Percentiles rank a stretch among this genome's conserved stretches.
These are phyloP conservation scores for Westerdykella sp. DNA, from an alignment of 2,329 filamentous ascomycete species.

Conservation along the genomic window DNA sequence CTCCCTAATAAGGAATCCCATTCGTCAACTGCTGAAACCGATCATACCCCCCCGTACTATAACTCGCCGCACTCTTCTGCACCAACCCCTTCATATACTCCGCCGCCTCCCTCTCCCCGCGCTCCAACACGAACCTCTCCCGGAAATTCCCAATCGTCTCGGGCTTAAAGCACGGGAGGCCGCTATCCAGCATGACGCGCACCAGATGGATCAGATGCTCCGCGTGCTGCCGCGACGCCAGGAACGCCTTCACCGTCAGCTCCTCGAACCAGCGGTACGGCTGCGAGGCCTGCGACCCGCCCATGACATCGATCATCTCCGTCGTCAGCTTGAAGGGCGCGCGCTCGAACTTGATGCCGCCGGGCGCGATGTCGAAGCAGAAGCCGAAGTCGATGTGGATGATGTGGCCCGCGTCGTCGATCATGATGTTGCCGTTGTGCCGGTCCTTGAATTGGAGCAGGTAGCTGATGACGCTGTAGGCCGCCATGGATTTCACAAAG, in stretches of 20 bases:
- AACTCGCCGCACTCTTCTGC: conserved; percentile 82
- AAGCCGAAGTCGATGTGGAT: conserved; percentile 99
- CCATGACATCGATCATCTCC: conserved; percentile 99
- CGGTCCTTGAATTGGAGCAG: conserved; percentile 97
- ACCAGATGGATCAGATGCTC: conserved; percentile 89
- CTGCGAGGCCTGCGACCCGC: conserved; percentile 71
- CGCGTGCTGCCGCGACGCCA: conserved; percentile 77
- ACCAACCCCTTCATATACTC: conserved; percentile 89
- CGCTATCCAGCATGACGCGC: conserved; percentile 90
- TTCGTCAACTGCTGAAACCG: conserved; percentile 97
- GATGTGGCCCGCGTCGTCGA: conserved; percentile 94
- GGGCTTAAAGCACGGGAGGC: conserved; percentile 95
- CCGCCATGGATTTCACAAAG: conserved; percentile 99
- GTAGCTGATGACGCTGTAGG: conserved; percentile 95
- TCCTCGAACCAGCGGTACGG: conserved; percentile 95
- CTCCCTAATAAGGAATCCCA: conserved; percentile 77
- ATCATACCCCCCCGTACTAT: conserved; percentile 92
- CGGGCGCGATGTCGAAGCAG: conserved; percentile 97
- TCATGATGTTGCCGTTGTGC: conserved; percentile 99
- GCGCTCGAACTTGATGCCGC: conserved; percentile 94
- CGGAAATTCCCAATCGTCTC: conserved; percentile 89
- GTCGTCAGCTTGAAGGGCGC: conserved; percentile 96
- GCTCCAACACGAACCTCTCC: conserved; percentile 87
- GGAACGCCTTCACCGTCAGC: conserved; percentile 89
- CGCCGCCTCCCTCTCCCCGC: conserved; percentile 84